Evolutionary conservation across 495 filamentous ascomycete genomes (phyloP).

Genomic region (Extremus antarcticus): DNA sequence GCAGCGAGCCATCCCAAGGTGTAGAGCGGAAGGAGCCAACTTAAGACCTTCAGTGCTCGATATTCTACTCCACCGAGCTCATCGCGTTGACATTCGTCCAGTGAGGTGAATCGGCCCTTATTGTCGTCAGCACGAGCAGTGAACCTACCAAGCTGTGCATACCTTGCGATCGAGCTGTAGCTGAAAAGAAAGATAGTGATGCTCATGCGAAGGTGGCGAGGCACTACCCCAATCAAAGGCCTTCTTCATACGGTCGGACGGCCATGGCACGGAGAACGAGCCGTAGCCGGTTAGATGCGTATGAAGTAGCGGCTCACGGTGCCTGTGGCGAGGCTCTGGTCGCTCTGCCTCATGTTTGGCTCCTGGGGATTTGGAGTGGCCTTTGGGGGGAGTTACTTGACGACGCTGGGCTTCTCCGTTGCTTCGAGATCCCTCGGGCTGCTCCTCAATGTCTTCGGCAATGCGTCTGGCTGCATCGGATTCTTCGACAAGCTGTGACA

Average conservation of each 20-base stretch:
- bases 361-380: not conserved
- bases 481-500: slow-evolving; percentile 2
- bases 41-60: slow-evolving; percentile 1
- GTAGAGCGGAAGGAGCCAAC: slow-evolving; percentile 5
- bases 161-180: slow-evolving; percentile 2
- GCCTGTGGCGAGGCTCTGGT: not conserved
- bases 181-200: slow-evolving; percentile 9
- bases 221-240: not conserved
- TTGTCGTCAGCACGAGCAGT: not conserved
- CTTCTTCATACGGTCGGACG: not conserved
- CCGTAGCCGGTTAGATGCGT: slow-evolving; percentile 1
- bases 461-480: not conserved
- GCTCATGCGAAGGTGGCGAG: not conserved
- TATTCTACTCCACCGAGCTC: slow-evolving; percentile 11
- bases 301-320: not conserved
- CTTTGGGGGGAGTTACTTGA: not conserved
- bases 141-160: not conserved
- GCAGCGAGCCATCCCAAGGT: slow-evolving; percentile 1
- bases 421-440: not conserved
- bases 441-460: slow-evolving; percentile 6
- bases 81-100: slow-evolving; percentile 1
- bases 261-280: slow-evolving; percentile 4
- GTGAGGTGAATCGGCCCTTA: slow-evolving; percentile 2
- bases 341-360: not conserved
- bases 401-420: not conserved